Evolutionary conservation across 139 green algal genomes (phyloP).

Genomic region (Chlamydomonas asymmetrica): DNA sequence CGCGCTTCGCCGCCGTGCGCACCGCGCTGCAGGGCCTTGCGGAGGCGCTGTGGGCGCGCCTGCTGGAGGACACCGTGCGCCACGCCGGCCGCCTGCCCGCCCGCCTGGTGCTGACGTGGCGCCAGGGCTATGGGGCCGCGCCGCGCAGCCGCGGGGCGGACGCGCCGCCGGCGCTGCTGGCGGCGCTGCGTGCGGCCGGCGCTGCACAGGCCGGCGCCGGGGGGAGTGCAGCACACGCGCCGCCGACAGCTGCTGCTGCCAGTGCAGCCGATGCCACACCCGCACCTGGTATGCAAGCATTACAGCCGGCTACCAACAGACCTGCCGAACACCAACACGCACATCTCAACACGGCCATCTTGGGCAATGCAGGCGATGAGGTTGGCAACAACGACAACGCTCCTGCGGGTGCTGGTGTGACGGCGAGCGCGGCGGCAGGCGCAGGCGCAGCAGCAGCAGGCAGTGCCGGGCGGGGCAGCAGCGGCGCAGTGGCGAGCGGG

Average conservation of each 20-base stretch:
- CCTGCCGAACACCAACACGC: too few species aligned
- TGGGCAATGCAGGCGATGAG: neutral
- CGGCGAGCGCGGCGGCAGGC: neutral
- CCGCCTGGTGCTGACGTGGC: conserved; percentile 47
- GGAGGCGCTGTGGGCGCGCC: conserved; percentile 35
- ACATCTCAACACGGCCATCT: neutral
- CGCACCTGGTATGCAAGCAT: neutral
- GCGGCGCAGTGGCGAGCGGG: neutral
- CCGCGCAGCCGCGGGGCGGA: conserved; percentile 6
- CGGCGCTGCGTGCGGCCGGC: too few species aligned
- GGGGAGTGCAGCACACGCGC: too few species aligned
- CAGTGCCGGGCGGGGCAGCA: neutral
- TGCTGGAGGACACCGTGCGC: conserved; percentile 32
- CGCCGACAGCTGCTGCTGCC: conserved; percentile 21
- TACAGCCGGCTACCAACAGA: too few species aligned
- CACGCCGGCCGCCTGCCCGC: conserved; percentile 38
- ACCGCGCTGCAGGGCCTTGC: conserved; percentile 35
- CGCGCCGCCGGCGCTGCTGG: conserved; percentile 15
- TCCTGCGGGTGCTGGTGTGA: neutral
- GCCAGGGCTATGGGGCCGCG: conserved; percentile 49
- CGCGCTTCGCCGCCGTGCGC: conserved; percentile 6
- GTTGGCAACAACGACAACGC: neutral
- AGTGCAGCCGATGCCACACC: neutral
- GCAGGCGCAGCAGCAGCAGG: neutral
- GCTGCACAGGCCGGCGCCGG: too few species aligned